A percentile compares a stretch with the other conserved stretches of the same genome.
Conservation (phyloP, 768 basidiomycete genomes). For the Rickenella mellea region DNA sequence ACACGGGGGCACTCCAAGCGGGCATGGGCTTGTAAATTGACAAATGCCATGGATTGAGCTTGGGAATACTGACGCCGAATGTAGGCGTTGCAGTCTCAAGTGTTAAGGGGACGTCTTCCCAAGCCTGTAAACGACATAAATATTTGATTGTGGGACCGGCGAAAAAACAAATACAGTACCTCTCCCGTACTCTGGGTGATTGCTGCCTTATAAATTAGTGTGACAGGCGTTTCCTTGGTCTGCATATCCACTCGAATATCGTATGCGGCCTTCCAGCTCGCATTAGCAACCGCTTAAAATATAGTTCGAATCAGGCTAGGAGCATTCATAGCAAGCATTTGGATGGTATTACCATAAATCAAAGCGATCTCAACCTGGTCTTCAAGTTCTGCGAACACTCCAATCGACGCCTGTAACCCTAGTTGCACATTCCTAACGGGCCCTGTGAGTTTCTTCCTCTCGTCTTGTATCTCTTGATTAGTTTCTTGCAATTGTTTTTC, state of each 20-base stretch:
- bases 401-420: constrained; percentile 22
- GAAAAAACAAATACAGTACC: constrained; percentile 12
- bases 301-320: too few relatives aligned
- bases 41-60: constrained; percentile 22
- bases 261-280: constrained; percentile 27
- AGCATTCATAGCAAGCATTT: too few relatives aligned
- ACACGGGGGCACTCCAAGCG: not conserved
- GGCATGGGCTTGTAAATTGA: constrained; percentile 7
- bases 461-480: too few relatives aligned
- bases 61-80: constrained; percentile 24
- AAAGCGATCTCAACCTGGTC: constrained; percentile 29
- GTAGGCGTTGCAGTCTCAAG: constrained; percentile 31
- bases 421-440: too few relatives aligned
- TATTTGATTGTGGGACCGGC: too few relatives aligned
- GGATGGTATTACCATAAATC: constrained; percentile 36
- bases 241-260: constrained; percentile 31
- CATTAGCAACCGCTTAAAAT: too few relatives aligned
- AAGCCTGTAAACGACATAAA: constrained; percentile 17
- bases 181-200: constrained; percentile 32
- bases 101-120: constrained; percentile 28
- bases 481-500: too few relatives aligned
- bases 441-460: too few relatives aligned
- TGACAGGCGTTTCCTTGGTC: constrained; percentile 21
- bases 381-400: constrained; percentile 26
- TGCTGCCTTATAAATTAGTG: constrained; percentile 28